Evolutionary conservation across 2,329 filamentous ascomycete species (phyloP).

Genomic region (Rhinocladiella mackenziei): DNA sequence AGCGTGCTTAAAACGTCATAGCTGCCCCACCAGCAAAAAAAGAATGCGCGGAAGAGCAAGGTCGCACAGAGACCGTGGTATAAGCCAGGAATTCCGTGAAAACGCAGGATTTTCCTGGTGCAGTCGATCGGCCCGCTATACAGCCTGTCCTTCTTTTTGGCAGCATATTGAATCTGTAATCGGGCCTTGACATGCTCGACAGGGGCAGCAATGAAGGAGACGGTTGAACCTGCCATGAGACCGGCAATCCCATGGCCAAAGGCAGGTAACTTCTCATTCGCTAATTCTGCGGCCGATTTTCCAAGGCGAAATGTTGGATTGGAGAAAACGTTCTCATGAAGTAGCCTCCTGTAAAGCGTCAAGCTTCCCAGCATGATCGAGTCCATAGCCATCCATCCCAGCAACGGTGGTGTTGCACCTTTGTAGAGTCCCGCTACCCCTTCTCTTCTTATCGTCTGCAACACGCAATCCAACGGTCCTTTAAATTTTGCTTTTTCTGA

Average conservation of each 20-base stretch:
- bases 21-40: conserved; percentile 98
- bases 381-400: conserved; percentile 99
- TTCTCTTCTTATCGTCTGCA: conserved; percentile 81
- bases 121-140: conserved; percentile 90
- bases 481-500: conserved; percentile 71
- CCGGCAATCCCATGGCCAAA: conserved; percentile 85
- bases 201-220: conserved; percentile 87
- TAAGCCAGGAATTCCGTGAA: conserved; percentile 72
- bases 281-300: conserved; percentile 28
- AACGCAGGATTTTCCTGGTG: conserved; percentile 55
- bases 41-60: conserved; percentile 82
- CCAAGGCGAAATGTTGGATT: conserved; percentile 45
- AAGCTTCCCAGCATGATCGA: conserved; percentile 84
- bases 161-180: conserved; percentile 89
- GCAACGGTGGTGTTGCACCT: conserved; percentile 81
- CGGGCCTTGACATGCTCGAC: conserved; percentile 94
- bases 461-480: conserved; percentile 79
- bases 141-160: conserved; percentile 68
- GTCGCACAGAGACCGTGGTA: conserved; percentile 85
- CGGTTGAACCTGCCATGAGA: conserved; percentile 79
- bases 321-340: conserved; percentile 74
- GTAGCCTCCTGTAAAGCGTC: conserved; percentile 78
- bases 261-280: conserved; percentile 54
- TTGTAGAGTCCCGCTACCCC: conserved; percentile 86
- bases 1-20: conserved; percentile 78